A percentile compares a stretch with the other conserved stretches of the same genome.
Conservation (phyloP, 495 filamentous ascomycete species). For the Penicillium nucicola region DNA sequence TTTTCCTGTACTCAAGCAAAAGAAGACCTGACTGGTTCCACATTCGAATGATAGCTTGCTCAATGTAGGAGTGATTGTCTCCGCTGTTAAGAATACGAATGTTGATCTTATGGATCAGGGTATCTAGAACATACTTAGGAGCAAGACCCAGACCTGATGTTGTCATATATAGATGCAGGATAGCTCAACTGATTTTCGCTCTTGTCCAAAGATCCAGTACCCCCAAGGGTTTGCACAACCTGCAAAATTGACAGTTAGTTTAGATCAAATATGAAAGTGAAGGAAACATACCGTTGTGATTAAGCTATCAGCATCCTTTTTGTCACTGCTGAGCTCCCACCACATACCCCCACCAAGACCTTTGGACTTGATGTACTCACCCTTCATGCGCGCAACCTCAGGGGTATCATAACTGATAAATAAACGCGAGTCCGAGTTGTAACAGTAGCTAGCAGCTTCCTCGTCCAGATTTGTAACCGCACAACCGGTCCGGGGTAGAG, state of each 20-base stretch:
- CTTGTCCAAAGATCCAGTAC: constrained; percentile 21
- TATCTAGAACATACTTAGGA: no score
- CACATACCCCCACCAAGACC: constrained; percentile 82
- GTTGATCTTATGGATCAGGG: no score
- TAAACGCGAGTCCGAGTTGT: constrained; percentile 52
- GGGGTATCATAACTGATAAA: constrained; percentile 78
- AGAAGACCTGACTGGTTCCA: no score
- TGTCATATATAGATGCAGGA: constrained; percentile 29
- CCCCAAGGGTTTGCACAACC: constrained; percentile 32
- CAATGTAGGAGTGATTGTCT: no score
- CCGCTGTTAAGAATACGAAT: no score
- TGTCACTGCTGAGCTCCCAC: constrained; percentile 85
- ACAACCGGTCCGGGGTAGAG: constrained; percentile 42
- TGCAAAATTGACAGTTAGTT: constrained; percentile 3
- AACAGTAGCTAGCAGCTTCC: constrained; percentile 62
- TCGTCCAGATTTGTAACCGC: constrained; percentile 11
- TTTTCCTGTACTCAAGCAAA: no score
- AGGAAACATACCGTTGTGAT: constrained; percentile 53
- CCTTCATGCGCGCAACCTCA: constrained; percentile 57
- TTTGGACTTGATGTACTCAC: constrained; percentile 56
- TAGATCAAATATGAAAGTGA: no score
- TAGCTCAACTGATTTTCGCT: constrained; percentile 32
- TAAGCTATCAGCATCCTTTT: constrained; percentile 52
- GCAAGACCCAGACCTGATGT: constrained; percentile 30
- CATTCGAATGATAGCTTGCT: no score